Percentiles rank a stretch among this genome's conserved stretches.
Conservation (phyloP, 257 asterid genomes). For the Forsythia viridissima region DNA sequence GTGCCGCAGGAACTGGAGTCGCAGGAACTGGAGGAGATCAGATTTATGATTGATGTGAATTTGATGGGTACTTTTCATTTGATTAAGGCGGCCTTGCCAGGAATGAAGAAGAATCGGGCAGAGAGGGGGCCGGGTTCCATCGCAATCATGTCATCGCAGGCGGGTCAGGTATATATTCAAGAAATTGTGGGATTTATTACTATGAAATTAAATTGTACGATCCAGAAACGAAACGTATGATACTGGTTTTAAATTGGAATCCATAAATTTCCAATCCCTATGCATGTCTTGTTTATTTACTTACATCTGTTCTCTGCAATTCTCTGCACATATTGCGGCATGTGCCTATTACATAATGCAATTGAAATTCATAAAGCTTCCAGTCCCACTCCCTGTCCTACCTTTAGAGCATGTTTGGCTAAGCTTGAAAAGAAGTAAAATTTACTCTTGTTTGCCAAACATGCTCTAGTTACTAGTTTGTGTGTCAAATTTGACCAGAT, state of each 20-base stretch:
- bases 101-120: constrained; percentile 73
- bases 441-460: background rate
- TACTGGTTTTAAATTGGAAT: background rate
- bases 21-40: constrained; percentile 74
- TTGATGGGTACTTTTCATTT: constrained; percentile 74
- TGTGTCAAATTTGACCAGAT: background rate
- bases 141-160: constrained; percentile 94
- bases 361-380: background rate
- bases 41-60: constrained; percentile 89
- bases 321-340: background rate
- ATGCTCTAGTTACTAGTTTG: background rate
- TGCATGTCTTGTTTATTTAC: background rate
- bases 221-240: too few relatives aligned
- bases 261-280: background rate
- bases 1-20: constrained; percentile 71
- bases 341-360: background rate
- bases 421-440: background rate
- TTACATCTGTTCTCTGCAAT: background rate
- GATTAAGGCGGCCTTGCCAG: constrained; percentile 92
- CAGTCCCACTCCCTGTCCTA: background rate
- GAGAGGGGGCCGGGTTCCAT: constrained; percentile 76
- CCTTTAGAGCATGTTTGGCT: background rate
- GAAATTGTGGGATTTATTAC: background rate
- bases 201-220: background rate
- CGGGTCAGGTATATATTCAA: constrained; percentile 70